Conservation (phyloP, 2,329 filamentous ascomycete genomes). For the Aspergillus viridinutans region DNA sequence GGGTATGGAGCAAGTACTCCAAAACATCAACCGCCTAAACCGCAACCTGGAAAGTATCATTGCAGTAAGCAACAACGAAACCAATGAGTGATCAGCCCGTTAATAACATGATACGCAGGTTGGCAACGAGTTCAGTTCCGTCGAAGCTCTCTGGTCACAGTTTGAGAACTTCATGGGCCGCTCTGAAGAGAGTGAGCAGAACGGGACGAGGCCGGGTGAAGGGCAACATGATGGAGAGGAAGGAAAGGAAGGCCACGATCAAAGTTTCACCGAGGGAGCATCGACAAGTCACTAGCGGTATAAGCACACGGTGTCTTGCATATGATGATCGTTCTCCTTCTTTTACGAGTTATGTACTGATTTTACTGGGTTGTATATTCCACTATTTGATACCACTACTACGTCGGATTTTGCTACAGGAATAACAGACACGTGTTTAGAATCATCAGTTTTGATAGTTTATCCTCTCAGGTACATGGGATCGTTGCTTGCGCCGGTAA, state of each 20-base stretch:
- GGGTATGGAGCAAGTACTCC: conserved; percentile 81
- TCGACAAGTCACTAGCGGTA: conserved; percentile 5
- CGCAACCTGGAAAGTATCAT: conserved; percentile 87
- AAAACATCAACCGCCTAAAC: conserved; percentile 94
- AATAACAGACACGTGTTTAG: background rate
- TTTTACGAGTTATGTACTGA: background rate
- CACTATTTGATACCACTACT: conserved; percentile 1
- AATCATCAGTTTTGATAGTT: conserved; percentile 4
- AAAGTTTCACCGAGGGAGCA: conserved; percentile 15
- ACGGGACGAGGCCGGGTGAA: conserved; percentile 25
- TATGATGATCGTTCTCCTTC: background rate
- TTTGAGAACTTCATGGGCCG: conserved; percentile 95
- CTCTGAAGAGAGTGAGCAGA: conserved; percentile 45
- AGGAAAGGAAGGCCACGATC: conserved; percentile 19
- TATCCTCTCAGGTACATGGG: conserved; percentile 18
- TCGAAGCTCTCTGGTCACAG: conserved; percentile 94
- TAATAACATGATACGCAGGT: conserved; percentile 50
- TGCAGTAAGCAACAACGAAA: conserved; percentile 55
- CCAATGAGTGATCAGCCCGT: background rate
- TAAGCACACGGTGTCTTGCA: background rate
- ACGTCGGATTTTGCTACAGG: background rate
- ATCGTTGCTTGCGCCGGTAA: conserved; percentile 29
- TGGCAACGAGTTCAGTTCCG: conserved; percentile 94
- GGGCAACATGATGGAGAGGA: conserved; percentile 15
- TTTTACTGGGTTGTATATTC: background rate